These are phyloP conservation scores for Eucalyptus virginea DNA, from an alignment of 345 rosid species.

Conservation along the genomic window DNA sequence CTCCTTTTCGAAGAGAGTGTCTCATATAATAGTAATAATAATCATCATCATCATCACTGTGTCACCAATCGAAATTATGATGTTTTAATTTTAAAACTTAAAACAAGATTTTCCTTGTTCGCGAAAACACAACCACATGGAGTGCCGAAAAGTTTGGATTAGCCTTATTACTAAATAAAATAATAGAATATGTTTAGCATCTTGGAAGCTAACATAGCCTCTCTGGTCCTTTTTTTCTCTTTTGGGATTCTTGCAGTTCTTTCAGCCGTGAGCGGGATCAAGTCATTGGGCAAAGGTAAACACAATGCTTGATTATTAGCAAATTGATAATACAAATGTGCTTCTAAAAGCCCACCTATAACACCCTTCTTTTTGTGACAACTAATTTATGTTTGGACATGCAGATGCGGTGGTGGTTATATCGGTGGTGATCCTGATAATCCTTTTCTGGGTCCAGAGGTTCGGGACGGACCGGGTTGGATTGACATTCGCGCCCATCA, in stretches of 20 bases:
- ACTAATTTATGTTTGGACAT: background rate
- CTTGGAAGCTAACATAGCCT: background rate
- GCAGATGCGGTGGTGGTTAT: conserved; percentile 61
- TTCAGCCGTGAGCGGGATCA: conserved; percentile 69
- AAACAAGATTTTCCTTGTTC: background rate
- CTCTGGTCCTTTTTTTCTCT: background rate
- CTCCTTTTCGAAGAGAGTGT: too few species aligned
- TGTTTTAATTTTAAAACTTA: background rate
- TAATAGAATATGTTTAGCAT: background rate
- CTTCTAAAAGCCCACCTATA: background rate
- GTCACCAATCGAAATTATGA: background rate
- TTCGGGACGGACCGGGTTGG: conserved; percentile 76
- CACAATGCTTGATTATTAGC: background rate
- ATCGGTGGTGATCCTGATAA: conserved; percentile 43
- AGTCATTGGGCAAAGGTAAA: conserved; percentile 46
- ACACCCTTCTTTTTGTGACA: background rate
- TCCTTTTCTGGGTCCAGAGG: conserved; percentile 37
- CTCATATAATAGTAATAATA: too few species aligned
- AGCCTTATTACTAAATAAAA: background rate
- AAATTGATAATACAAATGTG: background rate
- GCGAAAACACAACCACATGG: background rate
- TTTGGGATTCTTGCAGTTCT: conserved; percentile 26
- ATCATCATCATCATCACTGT: background rate
- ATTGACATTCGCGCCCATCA: conserved; percentile 46
- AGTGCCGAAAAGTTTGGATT: background rate